Base-by-base conservation (phyloP, 495 filamentous ascomycete species). In the Penicillium dipodomyicola region DNA sequence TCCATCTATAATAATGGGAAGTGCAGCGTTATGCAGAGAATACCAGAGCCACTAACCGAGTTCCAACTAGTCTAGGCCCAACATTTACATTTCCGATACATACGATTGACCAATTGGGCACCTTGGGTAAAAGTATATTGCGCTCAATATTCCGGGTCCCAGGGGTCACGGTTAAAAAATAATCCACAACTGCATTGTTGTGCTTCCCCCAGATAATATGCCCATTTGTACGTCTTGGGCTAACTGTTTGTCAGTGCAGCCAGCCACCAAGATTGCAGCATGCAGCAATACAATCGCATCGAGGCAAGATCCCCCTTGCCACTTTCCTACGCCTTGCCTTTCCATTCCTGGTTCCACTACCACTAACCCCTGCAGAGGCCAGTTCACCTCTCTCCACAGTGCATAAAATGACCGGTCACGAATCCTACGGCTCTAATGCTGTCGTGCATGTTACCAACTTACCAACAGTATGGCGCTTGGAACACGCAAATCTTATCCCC, bases 371-470 rank as follows among this genome's bases (percentile, higher is more conserved):
- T 54, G 33, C 42, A 47, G 42, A 11, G 25, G 10, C 8, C 45
- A 19, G 17, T 32, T 33, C 27, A 39, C 45, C 40, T 29, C 22
- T 29, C 27, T 17, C 49, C 49, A 45, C 19, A 54, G 54, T 60
- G 52, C 57, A 63, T 62, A 47, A 47, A 42, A 5, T 39, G 52
- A 55, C 19, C 37, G 33, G 57, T 44, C 56, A 51, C 56, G 54
- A 58, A 60, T 62, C 57, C 7, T 17, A 25, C 50, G 5, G 49
- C 40, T 53, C 32, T 47, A 57, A 9, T 65, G 41, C 29, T 62
- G 59, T 55, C 39, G 35, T 63, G 62, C 62, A 67, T 56, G 52
- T 60, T 54, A 52, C 54, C 57, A 54, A 32, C 27, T 60, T 54
- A 52, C 54, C 57, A 54, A 32, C 27, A 54, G 33, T 5, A 41